Base-by-base conservation (phyloP, 768 basidiomycete genomes). In the Rhizopogon rudus region DNA sequence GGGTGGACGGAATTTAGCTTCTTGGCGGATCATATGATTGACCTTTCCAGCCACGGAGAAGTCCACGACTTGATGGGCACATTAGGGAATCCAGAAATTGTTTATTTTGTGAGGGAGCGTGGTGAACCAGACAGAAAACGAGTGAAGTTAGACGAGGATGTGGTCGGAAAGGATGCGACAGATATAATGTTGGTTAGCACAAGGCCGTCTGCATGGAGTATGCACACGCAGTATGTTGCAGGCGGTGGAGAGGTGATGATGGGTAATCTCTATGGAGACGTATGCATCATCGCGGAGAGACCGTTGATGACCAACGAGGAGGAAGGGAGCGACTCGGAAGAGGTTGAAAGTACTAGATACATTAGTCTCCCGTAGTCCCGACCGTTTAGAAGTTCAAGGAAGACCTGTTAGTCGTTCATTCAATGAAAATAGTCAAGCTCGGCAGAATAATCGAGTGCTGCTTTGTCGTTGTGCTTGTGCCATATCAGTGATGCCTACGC, bases 241-340 rank as follows among this genome's bases (percentile, higher is more conserved):
- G 48, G 48, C 10, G 48, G 33, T 37, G 33, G 14, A 37, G 48
- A 37, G 33, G 48, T 49, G 17, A 49, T 37, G 48, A 49, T 49
- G 48, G 48, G 48, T 6, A 22, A 37, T 9, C 33, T 49, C 8
- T 49, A 49, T 14, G 48, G 48, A 44, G 51, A 52, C 28, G 44
- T 14, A 16, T 52, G 51, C 44, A 52, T 50, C 44, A 50, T 52
- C 22, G 48, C 20, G 4, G 44, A 52, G 29, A 52, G 45, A 50
- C 44, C 2, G 6, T 20, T 35, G 22, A 6, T n/a, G 14, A 20
- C 20, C 6, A 45, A 51, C 7, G 28, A 31, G n/a, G n/a, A 31
- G 12, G 10, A 45, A 31, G 5, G 44, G n/a, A 6, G 6, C 31
- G 13, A 17, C 25, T 25, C 4, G 7, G 45, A 46, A 46, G 6